Conservation (phyloP, 257 asterid genomes). For the Cruciata laevipes region DNA sequence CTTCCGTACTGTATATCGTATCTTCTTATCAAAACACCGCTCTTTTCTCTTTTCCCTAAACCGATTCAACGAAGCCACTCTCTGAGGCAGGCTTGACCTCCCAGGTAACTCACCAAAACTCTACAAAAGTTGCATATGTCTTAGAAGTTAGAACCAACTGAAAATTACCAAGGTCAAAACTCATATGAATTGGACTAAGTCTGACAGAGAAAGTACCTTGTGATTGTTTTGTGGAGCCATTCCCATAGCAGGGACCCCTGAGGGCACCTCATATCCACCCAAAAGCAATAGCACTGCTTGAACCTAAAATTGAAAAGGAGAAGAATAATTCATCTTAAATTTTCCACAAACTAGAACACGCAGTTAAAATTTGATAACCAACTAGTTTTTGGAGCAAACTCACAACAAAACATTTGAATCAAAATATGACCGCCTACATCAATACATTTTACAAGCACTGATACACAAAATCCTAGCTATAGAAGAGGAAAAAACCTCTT, state of each 20-base stretch:
- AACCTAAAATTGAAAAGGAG: constrained; percentile 37
- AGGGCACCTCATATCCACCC: constrained; percentile 89
- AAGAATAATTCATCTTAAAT: neutral
- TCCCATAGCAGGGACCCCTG: constrained; percentile 59
- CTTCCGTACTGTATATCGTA: constrained; percentile 90
- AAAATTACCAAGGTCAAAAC: constrained; percentile 9
- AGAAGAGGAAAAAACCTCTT: neutral
- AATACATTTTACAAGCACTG: neutral
- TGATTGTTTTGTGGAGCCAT: constrained; percentile 59
- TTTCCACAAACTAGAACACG: neutral
- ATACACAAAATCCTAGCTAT: neutral
- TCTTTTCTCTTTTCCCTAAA: constrained; percentile 96
- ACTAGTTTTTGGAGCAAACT: neutral
- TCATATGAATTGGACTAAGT: neutral
- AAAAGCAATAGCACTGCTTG: constrained; percentile 81
- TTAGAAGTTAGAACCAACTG: constrained; percentile 16
- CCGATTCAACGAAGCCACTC: constrained; percentile 88
- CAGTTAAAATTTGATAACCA: neutral
- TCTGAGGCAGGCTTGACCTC: constrained; percentile 74
- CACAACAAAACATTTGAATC: too few species aligned
- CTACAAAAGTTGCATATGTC: constrained; percentile 30
- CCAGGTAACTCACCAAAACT: constrained; percentile 59
- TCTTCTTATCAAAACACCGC: constrained; percentile 86
- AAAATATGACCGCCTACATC: too few species aligned
- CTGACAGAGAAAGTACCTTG: constrained; percentile 35